Base-by-base conservation (phyloP, 305 asterid genomes). In the Striga hermonthica region DNA sequence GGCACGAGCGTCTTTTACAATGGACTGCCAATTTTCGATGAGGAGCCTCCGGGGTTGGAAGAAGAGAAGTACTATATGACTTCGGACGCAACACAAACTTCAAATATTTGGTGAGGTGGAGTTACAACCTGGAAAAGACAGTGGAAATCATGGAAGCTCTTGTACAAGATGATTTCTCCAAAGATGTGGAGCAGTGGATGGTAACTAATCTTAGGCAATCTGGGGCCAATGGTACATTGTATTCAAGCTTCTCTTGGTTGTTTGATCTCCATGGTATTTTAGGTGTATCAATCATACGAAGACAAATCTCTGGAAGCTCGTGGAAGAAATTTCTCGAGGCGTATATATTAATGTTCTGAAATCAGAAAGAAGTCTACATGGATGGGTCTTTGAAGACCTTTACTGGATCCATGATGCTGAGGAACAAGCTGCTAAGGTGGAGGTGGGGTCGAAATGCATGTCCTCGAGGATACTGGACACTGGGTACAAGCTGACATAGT, bases 61-160 rank as follows among this genome's bases (percentile, higher is more conserved):
- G n/a, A n/a, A n/a, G n/a, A n/a, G n/a, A n/a, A n/a, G n/a, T n/a
- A n/a, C n/a, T n/a, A n/a, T n/a, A n/a, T n/a, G n/a, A n/a, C n/a
- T n/a, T n/a, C n/a, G n/a, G n/a, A n/a, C n/a, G n/a, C n/a, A n/a
- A n/a, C n/a, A n/a, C n/a, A n/a, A n/a, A n/a, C n/a, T n/a, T n/a
- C n/a, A n/a, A n/a, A n/a, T n/a, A n/a, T n/a, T n/a, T n/a, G 98
- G 98, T 89, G 64, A 83, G 87, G 65, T 92, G 98, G 98, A 92
- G 96, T 79, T 86, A 87, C 78, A 89, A 89, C 75, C 28, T 79
- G 85, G 83, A 80, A 74, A 80, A 78, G 78, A 72, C 91, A 54
- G 80, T 75, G 62, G 96, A 84, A 65, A 81, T 92, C 66, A 78
- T 84, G 74, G 89, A 85, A 60, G 83, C 86, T 80, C 91, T 92